These are phyloP conservation scores for Astrephomene gubernaculifera DNA, from an alignment of 139 green algal species.

Conservation along the genomic window DNA sequence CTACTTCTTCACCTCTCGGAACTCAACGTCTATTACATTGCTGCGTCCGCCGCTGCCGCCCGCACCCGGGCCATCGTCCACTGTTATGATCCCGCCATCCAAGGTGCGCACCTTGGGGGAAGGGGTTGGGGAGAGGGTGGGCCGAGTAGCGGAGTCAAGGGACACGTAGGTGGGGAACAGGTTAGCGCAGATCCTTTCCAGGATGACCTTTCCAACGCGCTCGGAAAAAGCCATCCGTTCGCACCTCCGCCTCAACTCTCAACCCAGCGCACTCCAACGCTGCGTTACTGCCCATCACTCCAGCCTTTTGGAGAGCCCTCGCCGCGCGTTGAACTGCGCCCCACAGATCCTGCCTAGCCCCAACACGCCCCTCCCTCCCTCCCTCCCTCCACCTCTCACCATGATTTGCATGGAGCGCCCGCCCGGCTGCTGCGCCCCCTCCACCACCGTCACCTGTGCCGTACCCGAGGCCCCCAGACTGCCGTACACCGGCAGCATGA, in stretches of 20 bases:
- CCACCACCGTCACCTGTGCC: conserved; percentile 13
- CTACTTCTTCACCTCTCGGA: conserved; percentile 11
- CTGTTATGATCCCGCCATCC: neutral
- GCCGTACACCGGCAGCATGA: conserved; percentile 53
- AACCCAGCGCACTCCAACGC: too few species aligned
- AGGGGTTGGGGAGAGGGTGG: neutral
- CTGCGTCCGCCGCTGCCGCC: neutral
- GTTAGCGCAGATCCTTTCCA: too few species aligned
- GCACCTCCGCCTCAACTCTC: too few species aligned
- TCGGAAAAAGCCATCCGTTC: too few species aligned
- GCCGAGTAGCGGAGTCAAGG: neutral
- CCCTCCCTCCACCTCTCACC: too few species aligned
- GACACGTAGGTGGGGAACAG: neutral
- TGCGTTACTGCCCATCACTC: too few species aligned
- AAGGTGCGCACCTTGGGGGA: conserved; percentile 14
- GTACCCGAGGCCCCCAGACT: neutral
- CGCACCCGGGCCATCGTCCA: conserved; percentile 8
- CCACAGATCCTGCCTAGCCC: too few species aligned
- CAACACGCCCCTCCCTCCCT: too few species aligned
- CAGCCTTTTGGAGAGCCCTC: too few species aligned
- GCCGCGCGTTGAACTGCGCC: too few species aligned
- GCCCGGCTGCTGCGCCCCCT: conserved; percentile 11
- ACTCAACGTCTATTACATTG: conserved; percentile 37
- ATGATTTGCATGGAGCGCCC: conserved; percentile 5
- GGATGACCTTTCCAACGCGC: too few species aligned